Evolutionary conservation across 2,329 filamentous ascomycete species (phyloP).

Genomic region (Pseudocercospora vitis): DNA sequence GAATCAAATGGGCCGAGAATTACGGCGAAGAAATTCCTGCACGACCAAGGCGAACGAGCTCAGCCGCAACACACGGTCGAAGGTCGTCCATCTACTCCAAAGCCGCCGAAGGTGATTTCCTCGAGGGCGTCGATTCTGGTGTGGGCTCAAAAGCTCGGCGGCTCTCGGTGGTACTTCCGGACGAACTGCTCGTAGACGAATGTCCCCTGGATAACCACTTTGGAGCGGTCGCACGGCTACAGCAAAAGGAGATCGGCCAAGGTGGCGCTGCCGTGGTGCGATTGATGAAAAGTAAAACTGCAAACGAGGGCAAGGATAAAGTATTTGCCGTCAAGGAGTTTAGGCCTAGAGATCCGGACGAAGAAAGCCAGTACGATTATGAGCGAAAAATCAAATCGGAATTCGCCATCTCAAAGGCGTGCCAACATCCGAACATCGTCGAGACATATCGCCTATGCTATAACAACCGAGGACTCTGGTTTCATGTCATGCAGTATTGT

Average conservation of each 20-base stretch:
- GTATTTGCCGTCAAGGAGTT: constrained; percentile 88
- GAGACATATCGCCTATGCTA: constrained; percentile 72
- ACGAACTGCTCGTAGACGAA: constrained; percentile 35
- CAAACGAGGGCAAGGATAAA: constrained; percentile 51
- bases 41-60: constrained; percentile 30
- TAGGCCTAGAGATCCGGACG: constrained; percentile 66
- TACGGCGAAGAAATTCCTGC: constrained; percentile 11
- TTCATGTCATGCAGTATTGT: constrained; percentile 93
- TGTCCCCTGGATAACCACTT: constrained; percentile 47
- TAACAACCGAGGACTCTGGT: constrained; percentile 70
- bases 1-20: constrained; percentile 29
- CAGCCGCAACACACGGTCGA: constrained; percentile 31
- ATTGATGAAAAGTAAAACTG: constrained; percentile 72
- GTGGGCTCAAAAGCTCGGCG: constrained; percentile 39
- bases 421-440: constrained; percentile 85
- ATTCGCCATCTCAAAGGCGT: constrained; percentile 80
- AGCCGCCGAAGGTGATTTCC: constrained; percentile 31
- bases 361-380: constrained; percentile 69
- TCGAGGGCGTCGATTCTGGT: constrained; percentile 36
- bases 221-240: constrained; percentile 68
- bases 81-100: constrained; percentile 37
- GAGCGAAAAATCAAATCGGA: constrained; percentile 89
- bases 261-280: constrained; percentile 81
- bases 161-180: constrained; percentile 35
- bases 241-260: constrained; percentile 75